Base-by-base conservation (phyloP, 352 stramenopile genomes). In the Pythium dissimile region DNA sequence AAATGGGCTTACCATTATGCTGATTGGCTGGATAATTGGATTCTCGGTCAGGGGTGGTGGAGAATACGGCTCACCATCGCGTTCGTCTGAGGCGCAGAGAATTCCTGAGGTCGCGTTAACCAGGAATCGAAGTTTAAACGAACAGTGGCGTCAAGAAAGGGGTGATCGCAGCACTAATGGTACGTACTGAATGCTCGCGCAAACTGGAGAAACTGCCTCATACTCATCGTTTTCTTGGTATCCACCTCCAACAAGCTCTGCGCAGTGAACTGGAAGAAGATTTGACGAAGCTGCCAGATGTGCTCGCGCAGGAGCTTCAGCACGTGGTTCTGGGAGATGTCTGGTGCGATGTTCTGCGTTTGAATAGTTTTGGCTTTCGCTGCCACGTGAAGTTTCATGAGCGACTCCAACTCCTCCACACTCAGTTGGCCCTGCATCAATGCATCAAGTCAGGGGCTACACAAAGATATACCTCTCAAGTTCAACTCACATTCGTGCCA, bases 241-340 rank as follows among this genome's bases (percentile, higher is more conserved):
- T 84, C 72, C 13, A 88, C 77, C 55, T 88, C 68, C 1, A 69
- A 64, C 11, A 92, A 56, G 21, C 75, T 88, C 41, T 89, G 81
- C 31, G 72, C 71, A 16, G 61, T 72, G 42, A 92, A 89, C 24
- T 92, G 81, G 12, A 71, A 84, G 56, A 92, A 92, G 35, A 88
- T 80, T 28, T 92, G 81, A 48, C 88, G 87, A 52, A 92, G 50
- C 11, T 75, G 74, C 81, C 81, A 92, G 15, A 89, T 71, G 20
- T 86, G 63, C 23, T 89, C 74, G 11, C 63, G 77, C 21, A 92
- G 51, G 16, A 92, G 70, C 52, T 88, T 84, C 59, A 88, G 69
- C 13, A 92, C 81, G 54, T 89, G 79, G 5, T 51, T 51, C 47
- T 88, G 79, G 3, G 79, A 87, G 13, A 89, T 65, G 43, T 92